phyloP scores from a whole-genome alignment of 2,329 filamentous ascomycete genomes.

The Clarireedia paspali region DNA sequence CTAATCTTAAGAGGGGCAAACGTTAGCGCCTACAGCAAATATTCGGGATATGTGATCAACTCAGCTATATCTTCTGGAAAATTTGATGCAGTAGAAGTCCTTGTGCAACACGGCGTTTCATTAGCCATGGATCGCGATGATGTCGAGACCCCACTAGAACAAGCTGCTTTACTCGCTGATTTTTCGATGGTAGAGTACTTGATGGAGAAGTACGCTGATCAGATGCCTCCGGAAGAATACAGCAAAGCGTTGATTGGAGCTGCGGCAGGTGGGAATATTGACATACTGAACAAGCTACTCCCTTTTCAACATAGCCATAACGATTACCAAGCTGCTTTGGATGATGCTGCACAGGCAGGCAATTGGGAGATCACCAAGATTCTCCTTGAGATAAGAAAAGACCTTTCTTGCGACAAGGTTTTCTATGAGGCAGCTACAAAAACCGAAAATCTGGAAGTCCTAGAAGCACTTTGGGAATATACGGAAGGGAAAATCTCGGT shows the following conservation, averaged over 20 bases:
- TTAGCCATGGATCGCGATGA: neutral
- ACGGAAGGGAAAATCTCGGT: too few relatives aligned
- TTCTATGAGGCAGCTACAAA: neutral
- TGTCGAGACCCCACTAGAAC: neutral
- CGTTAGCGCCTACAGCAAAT: neutral
- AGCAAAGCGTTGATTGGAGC: neutral
- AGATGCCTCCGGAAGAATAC: neutral
- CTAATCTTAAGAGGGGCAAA: neutral
- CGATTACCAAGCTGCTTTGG: neutral
- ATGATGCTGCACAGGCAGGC: neutral
- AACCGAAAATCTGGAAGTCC: neutral
- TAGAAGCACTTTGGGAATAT: too few relatives aligned
- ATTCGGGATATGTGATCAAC: neutral
- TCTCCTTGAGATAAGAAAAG: neutral
- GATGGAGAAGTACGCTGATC: neutral
- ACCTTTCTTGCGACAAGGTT: neutral
- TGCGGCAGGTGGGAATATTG: neutral
- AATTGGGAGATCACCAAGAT: neutral
- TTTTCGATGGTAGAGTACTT: neutral
- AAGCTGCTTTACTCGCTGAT: neutral
- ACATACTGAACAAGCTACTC: neutral
- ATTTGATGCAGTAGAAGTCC: neutral
- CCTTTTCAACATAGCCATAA: neutral
- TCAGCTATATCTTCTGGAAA: neutral
- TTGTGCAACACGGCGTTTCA: neutral